A percentile compares a stretch with the other conserved stretches of the same genome.
These are phyloP conservation scores for Verticillium nonalfalfae DNA, from an alignment of 2,329 filamentous ascomycete species.

Conservation along the genomic window DNA sequence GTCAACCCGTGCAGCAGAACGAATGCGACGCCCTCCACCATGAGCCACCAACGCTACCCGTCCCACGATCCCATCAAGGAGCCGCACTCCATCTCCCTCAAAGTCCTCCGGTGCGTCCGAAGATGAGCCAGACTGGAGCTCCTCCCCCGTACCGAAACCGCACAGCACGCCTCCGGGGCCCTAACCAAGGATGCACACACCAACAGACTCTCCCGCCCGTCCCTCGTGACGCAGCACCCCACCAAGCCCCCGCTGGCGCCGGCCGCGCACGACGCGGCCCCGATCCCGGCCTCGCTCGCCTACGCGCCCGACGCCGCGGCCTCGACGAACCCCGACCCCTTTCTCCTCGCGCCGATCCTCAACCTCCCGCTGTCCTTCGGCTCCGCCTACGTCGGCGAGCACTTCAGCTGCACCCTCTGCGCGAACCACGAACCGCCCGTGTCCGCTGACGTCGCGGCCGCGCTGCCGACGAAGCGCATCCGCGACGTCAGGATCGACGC, in stretches of 20 bases:
- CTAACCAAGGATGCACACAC: slow-evolving; percentile 3
- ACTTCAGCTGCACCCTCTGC: slow-evolving; percentile 88
- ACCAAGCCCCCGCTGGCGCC: slow-evolving; percentile 40
- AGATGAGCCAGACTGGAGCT: not conserved
- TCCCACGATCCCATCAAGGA: slow-evolving; percentile 60
- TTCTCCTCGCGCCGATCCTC: slow-evolving; percentile 58
- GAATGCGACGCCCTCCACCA: slow-evolving; percentile 17
- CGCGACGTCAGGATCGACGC: slow-evolving; percentile 77
- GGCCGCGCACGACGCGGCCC: slow-evolving; percentile 38
- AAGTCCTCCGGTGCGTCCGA: slow-evolving; percentile 57
- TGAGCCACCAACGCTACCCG: slow-evolving; percentile 54
- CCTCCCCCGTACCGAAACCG: no score
- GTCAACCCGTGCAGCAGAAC: not conserved
- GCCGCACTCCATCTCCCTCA: slow-evolving; percentile 72
- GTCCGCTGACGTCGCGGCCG: slow-evolving; percentile 1
- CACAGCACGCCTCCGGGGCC: not conserved
- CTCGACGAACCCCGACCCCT: slow-evolving; percentile 42
- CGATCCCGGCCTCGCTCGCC: slow-evolving; percentile 62
- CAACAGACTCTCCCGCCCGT: slow-evolving; percentile 74
- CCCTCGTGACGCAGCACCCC: slow-evolving; percentile 65
- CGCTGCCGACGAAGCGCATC: slow-evolving; percentile 40
- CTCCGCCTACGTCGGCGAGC: slow-evolving; percentile 91
- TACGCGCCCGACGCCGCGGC: slow-evolving; percentile 43
- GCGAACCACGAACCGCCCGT: slow-evolving; percentile 72
- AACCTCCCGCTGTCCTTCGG: slow-evolving; percentile 89